Base-by-base conservation (phyloP, 2,329 filamentous ascomycete genomes). In the Ophiostoma sp. region DNA sequence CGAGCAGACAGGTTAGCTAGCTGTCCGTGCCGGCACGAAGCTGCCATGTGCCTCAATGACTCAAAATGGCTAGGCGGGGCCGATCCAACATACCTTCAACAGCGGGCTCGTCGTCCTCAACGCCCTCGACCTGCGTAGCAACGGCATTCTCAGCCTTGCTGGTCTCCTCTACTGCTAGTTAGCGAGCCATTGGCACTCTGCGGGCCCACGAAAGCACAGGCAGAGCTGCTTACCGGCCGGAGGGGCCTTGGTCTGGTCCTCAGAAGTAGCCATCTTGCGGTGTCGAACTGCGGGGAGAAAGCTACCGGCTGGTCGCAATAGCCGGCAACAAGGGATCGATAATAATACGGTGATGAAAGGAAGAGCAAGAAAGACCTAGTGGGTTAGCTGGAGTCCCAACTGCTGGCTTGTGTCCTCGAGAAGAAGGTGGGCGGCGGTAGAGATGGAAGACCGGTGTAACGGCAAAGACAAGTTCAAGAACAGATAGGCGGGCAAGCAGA, bases 41-140 rank as follows among this genome's bases (percentile, higher is more conserved):
- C 47, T 42, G 16, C 64, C 16, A 44, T 38, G 11, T n/a, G 38
- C 38, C 44, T 27, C 38, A 18, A 14, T 74, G 69, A 75, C 42
- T 44, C 42, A 3, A 44, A 45, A 45, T 47, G 45, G 45, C 45
- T 16, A 47, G 12, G 27, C 55, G 55, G 55, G 55, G 73, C 27
- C 27, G 27, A 27, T 45, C 16, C 16, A 27, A 40, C 73, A 47
- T 74, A 78, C 77, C 77, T 71, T 78, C 77, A 44, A 60, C 62
- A 27, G 72, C 70, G 47, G 74, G 75, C 68, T 79, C 77, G 38
- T 69, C 74, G 45, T 45, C 64, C 55, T 66, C 67, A n/a, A 14
- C 68, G 63, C 41, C 42, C 70, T 73, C 70, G n/a, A 40, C 65
- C 69, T 72, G 67, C 66, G 73, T 71, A 27, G 65, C 45, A 36